Conservation (phyloP, 768 basidiomycete species). For the Leccinum arenicola region DNA sequence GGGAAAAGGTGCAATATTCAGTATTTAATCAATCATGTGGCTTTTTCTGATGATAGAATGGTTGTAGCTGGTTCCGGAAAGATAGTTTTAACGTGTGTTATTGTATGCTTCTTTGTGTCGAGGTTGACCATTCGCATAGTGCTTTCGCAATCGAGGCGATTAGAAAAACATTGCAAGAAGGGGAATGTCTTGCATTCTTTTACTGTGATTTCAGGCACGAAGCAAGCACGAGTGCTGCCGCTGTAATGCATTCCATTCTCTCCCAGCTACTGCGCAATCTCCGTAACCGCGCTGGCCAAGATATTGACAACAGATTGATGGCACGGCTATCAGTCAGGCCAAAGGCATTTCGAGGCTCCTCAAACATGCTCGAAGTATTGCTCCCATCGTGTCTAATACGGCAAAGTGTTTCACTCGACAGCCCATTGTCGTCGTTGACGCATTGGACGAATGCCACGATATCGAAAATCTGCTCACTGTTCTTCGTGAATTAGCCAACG, state of each 20-base stretch:
- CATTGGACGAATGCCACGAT: conserved; percentile 17
- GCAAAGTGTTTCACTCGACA: neutral
- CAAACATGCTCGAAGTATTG: neutral
- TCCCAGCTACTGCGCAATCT: conserved; percentile 10
- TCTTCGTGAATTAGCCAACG: neutral
- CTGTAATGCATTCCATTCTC: conserved; percentile 12
- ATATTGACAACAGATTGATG: neutral
- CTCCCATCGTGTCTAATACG: neutral
- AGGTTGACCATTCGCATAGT: neutral
- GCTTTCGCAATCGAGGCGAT: neutral
- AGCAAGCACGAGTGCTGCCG: neutral
- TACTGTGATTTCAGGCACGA: conserved; percentile 18
- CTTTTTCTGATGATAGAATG: neutral
- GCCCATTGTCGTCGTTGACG: conserved; percentile 14
- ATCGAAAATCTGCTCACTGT: neutral
- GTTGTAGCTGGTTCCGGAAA: conserved; percentile 18
- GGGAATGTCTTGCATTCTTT: conserved; percentile 9
- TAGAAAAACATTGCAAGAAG: neutral
- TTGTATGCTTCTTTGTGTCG: neutral
- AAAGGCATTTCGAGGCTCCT: neutral
- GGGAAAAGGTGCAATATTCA: neutral
- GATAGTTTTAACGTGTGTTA: conserved; percentile 12
- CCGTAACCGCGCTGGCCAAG: no score
- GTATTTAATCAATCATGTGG: neutral
- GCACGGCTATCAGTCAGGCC: no score